phyloP scores from a whole-genome alignment of 148 eudicot genomes.

The Polygonum aviculare region DNA sequence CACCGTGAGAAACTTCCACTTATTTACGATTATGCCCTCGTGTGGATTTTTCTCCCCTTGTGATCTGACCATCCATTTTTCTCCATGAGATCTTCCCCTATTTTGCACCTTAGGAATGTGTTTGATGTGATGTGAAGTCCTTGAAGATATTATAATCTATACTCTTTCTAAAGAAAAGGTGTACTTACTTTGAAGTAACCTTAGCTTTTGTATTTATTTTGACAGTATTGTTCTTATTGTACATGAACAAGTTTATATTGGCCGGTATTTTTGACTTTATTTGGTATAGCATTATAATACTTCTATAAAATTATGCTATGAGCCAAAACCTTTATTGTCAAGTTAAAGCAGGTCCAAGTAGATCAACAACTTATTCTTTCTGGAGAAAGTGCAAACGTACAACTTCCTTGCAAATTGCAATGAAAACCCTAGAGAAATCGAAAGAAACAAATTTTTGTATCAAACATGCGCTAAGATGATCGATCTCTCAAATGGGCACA shows the following conservation, averaged over 20 bases:
- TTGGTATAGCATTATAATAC: background rate
- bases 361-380: background rate
- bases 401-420: background rate
- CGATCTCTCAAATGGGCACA: background rate
- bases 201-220: background rate
- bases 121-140: too few relatives aligned
- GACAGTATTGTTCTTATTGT: background rate
- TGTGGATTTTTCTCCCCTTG: too few relatives aligned
- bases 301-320: background rate
- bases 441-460: too few relatives aligned
- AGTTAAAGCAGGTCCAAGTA: background rate
- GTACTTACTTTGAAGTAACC: background rate
- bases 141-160: too few relatives aligned
- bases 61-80: too few relatives aligned
- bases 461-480: background rate
- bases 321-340: background rate
- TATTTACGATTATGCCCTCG: too few relatives aligned
- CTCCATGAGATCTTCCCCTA: too few relatives aligned
- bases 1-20: too few relatives aligned
- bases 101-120: too few relatives aligned
- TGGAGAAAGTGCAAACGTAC: background rate
- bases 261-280: background rate
- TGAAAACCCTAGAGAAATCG: background rate
- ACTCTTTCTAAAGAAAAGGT: too few relatives aligned
- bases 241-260: background rate